Conservation (phyloP, 352 stramenopile genomes). For the Globisporangium parvum region DNA sequence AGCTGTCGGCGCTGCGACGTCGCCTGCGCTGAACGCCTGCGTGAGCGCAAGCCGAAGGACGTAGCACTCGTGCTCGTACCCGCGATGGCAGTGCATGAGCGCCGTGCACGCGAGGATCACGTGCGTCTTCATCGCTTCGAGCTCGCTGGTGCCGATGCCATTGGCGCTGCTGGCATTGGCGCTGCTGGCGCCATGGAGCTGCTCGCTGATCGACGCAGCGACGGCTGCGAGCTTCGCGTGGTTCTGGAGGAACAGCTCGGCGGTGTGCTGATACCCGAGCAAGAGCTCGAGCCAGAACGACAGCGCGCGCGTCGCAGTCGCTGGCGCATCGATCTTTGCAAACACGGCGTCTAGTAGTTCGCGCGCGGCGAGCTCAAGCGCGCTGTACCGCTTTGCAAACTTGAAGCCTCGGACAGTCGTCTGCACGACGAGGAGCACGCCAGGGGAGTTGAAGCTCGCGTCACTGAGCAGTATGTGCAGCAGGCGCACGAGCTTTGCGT, state of each 20-base stretch:
- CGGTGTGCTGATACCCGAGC: slow-evolving; percentile 72
- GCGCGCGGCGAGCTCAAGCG: slow-evolving; percentile 28
- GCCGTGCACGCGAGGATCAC: slow-evolving; percentile 41
- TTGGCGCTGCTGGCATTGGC: slow-evolving; percentile 1
- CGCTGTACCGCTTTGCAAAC: slow-evolving; percentile 69
- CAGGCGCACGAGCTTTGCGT: slow-evolving; percentile 25
- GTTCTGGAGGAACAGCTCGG: slow-evolving; percentile 43
- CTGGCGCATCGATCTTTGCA: slow-evolving; percentile 21
- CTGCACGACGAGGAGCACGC: slow-evolving; percentile 50
- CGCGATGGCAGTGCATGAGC: slow-evolving; percentile 57
- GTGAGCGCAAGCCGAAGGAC: slow-evolving; percentile 34
- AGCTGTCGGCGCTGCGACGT: slow-evolving; percentile 31
- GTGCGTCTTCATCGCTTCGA: slow-evolving; percentile 14
- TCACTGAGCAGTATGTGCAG: slow-evolving; percentile 32
- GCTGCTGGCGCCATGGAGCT: slow-evolving; percentile 17
- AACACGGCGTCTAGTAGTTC: slow-evolving; percentile 37
- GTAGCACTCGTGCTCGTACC: slow-evolving; percentile 53
- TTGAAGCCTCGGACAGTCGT: slow-evolving; percentile 63
- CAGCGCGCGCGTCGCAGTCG: slow-evolving; percentile 24
- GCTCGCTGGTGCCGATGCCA: background rate
- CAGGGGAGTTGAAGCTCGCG: slow-evolving; percentile 24
- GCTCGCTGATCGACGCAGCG: slow-evolving; percentile 29
- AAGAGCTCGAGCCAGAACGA: slow-evolving; percentile 60
- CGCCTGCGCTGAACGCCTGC: slow-evolving; percentile 22
- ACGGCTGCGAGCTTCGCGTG: slow-evolving; percentile 36